Conservation (phyloP, 176 grass and related monocot genomes). For the Avena eriantha region DNA sequence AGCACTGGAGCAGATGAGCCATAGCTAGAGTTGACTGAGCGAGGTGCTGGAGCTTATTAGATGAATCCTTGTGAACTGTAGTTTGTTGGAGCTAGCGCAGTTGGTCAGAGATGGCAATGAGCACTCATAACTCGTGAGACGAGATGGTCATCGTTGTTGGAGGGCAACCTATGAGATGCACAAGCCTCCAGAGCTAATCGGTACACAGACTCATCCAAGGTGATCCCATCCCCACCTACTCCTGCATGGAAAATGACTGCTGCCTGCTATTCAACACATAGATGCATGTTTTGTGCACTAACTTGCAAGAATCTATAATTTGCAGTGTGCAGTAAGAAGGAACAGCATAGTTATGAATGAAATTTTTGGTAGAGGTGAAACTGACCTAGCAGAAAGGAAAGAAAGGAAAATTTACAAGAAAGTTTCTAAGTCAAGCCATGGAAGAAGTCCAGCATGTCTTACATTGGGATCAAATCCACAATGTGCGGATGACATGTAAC, state of each 20-base stretch:
- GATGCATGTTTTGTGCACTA: background rate
- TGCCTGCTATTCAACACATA: background rate
- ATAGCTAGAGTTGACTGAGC: background rate
- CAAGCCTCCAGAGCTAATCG: background rate
- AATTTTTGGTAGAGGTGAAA: background rate
- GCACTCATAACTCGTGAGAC: background rate
- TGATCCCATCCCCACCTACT: background rate
- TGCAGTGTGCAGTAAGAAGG: background rate
- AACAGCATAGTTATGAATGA: background rate
- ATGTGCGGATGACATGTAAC: background rate
- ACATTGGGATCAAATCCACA: background rate
- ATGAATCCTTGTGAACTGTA: background rate
- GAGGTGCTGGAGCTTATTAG: slow-evolving; percentile 9
- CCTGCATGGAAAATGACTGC: background rate
- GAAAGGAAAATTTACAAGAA: background rate
- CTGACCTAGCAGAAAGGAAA: slow-evolving; percentile 13
- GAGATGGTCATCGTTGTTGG: background rate
- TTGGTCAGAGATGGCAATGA: background rate
- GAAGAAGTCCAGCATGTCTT: background rate
- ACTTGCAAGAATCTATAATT: background rate
- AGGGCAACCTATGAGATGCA: background rate
- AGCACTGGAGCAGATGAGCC: background rate
- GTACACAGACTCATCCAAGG: background rate
- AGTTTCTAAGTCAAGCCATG: background rate
- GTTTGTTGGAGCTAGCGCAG: slow-evolving; percentile 9